Evolutionary conservation across 352 stramenopile species (phyloP), one percentile per base, ranked within the genome.

Genomic region (Globisporangium emineosum): DNA sequence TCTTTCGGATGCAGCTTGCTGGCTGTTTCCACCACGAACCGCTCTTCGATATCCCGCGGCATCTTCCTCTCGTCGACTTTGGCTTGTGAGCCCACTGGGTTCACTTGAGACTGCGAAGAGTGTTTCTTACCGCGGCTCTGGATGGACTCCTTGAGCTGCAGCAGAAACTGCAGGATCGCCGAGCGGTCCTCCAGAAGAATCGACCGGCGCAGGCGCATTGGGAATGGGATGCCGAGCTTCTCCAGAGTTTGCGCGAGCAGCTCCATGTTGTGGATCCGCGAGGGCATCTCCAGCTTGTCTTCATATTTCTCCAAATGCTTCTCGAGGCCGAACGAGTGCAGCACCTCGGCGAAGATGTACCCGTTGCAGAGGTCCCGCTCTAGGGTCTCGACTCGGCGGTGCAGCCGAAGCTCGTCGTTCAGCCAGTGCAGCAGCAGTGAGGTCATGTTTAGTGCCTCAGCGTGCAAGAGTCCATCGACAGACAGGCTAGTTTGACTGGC

Each of bases 131-230:
- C 32, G 53, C 67, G 69, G 21, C 54, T 57, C 10, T 79, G 59
- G 0, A 89, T 65, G 30, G 82, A 76, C 3, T 79, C 76, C 57
- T 90, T 89, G 15, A 93, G 45, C n/a, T 78, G 73, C 5, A 91
- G 62, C 0, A 91, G 42, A 52, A 93, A 71, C 47, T 93, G 75
- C 25, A 87, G 67, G 12, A 87, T 72, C 10, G 64, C 67, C 5
- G 74, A 75, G 9, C 78, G 75, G 42, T 89, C 74, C 42, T 91
- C 80, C 77, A 89, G 91, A 64, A 93, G 75, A 35, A 93, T 81
- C 25, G 71, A 66, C 1, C 84, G 75, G 45, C 75, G 77, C 23
- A 70, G 73, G 2, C 66, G 73, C 10, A 86, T 30, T 1, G 76
- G 66, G 21, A 91, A 75, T n/a, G 74, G 63, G 32, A 90, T 25